Conservation (phyloP, 1,284 basidiomycete genomes). For the Ceratobasidium sp. region DNA sequence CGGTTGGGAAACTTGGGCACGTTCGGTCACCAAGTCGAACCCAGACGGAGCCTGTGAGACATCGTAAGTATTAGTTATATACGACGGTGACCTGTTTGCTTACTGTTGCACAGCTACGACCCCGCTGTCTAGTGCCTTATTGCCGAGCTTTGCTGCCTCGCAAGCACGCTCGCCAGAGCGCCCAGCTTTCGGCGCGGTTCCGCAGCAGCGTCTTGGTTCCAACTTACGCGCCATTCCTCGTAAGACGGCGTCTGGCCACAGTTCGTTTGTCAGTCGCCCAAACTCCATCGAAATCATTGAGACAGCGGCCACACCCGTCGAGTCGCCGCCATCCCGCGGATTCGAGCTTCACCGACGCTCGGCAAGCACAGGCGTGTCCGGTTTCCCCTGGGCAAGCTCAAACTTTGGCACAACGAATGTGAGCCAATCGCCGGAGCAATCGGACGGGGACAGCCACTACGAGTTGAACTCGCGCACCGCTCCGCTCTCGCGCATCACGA, state of each 20-base stretch:
- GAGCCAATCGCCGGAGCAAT: conserved; percentile 35
- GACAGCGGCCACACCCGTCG: conserved; percentile 34
- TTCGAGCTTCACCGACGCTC: conserved; percentile 39
- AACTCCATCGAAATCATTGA: conserved; percentile 42
- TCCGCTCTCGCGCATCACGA: conserved; percentile 42
- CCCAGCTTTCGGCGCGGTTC: conserved; percentile 11
- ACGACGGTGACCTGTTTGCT: not conserved
- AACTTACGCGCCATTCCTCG: conserved; percentile 18
- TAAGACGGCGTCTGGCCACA: conserved; percentile 27
- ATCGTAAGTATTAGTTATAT: conserved; percentile 10
- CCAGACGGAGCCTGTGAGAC: conserved; percentile 27
- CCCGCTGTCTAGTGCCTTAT: conserved; percentile 13
- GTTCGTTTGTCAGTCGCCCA: conserved; percentile 30
- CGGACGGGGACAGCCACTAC: conserved; percentile 41
- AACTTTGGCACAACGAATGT: conserved; percentile 18
- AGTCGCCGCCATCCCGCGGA: conserved; percentile 15
- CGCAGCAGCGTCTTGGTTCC: conserved; percentile 15
- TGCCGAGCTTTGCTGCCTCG: conserved; percentile 17
- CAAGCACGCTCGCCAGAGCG: conserved; percentile 34
- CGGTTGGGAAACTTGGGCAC: conserved; percentile 8
- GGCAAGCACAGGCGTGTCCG: conserved; percentile 28
- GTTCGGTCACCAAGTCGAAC: conserved; percentile 34
- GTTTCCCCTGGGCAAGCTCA: conserved; percentile 16
- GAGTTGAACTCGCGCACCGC: conserved; percentile 40
- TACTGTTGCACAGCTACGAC: conserved; percentile 9